Conservation (phyloP, 2,329 filamentous ascomycete species). For the Neopestalotiopsis clavispora region DNA sequence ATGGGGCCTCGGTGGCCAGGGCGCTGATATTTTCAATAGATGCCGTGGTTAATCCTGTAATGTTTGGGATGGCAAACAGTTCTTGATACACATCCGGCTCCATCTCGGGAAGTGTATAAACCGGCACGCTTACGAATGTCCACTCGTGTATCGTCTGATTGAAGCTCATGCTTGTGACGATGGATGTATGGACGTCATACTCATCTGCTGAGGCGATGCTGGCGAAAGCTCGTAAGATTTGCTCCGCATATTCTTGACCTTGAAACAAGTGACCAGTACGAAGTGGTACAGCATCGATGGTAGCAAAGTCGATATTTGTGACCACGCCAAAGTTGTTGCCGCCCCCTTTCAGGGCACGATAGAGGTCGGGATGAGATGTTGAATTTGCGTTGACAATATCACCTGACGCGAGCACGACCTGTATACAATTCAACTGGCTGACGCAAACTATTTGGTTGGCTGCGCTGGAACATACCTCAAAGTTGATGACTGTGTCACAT, state of each 20-base stretch:
- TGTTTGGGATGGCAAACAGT: slow-evolving; percentile 22
- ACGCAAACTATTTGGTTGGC: not conserved
- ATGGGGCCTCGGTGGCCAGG: slow-evolving; percentile 16
- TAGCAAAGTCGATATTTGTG: slow-evolving; percentile 21
- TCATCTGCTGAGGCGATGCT: slow-evolving; percentile 20
- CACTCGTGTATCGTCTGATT: slow-evolving; percentile 18
- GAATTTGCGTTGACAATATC: slow-evolving; percentile 18
- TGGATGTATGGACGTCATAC: slow-evolving; percentile 22
- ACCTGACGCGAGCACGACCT: slow-evolving; percentile 17
- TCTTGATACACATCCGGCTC: slow-evolving; percentile 19
- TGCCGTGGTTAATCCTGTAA: slow-evolving; percentile 16
- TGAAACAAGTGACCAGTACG: slow-evolving; percentile 22
- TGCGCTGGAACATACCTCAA: slow-evolving; percentile 19
- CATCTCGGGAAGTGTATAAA: slow-evolving; percentile 20
- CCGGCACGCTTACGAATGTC: slow-evolving; percentile 19
- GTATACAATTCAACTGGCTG: not conserved
- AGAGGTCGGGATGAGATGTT: slow-evolving; percentile 17
- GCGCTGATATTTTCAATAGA: slow-evolving; percentile 20
- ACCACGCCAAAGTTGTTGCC: slow-evolving; percentile 22
- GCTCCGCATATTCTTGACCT: slow-evolving; percentile 15
- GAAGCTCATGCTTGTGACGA: slow-evolving; percentile 19
- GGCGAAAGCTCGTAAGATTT: slow-evolving; percentile 20
- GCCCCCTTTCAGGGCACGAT: slow-evolving; percentile 18
- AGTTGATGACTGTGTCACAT: slow-evolving; percentile 25
- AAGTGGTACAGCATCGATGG: slow-evolving; percentile 17